Conservation (phyloP, 2,329 filamentous ascomycete genomes). For the Boeremia lycopersici region DNA sequence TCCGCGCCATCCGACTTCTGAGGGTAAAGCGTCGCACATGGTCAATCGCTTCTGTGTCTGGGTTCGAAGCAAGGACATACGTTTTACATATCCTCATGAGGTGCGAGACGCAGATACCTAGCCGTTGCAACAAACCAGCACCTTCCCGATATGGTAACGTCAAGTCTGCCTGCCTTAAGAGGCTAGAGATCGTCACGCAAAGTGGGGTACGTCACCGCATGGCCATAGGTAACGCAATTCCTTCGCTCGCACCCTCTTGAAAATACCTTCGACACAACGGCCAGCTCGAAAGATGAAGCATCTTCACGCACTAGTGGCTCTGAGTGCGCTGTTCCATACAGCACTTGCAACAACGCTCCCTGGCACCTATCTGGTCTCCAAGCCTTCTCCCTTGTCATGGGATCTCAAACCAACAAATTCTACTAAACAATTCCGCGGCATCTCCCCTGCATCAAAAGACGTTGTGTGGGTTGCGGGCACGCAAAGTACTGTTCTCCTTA, state of each 20-base stretch:
- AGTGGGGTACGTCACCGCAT: slow-evolving; percentile 2
- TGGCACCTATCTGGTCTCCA: neutral
- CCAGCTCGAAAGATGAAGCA: neutral
- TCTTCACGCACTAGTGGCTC: neutral
- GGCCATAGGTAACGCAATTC: neutral
- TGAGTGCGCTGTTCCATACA: neutral
- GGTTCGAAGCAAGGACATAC: no score
- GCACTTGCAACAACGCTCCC: neutral
- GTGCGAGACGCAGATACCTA: no score
- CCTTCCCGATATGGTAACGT: neutral
- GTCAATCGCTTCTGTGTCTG: no score
- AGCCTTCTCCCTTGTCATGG: slow-evolving; percentile 20
- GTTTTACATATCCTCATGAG: no score
- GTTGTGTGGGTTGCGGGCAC: slow-evolving; percentile 36
- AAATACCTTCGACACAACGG: neutral
- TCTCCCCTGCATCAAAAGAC: slow-evolving; percentile 27
- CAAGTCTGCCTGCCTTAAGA: slow-evolving; percentile 7
- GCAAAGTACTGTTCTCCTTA: slow-evolving; percentile 35
- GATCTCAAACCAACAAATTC: slow-evolving; percentile 31
- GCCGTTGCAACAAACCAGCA: neutral
- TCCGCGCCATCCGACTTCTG: no score
- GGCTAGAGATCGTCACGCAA: slow-evolving; percentile 8
- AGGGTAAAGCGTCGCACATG: no score
- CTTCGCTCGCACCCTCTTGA: neutral
- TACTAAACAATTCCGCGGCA: slow-evolving; percentile 35